Evolutionary conservation across 2,329 filamentous ascomycete genomes (phyloP).

Genomic region (Colletotrichum trifolii): DNA sequence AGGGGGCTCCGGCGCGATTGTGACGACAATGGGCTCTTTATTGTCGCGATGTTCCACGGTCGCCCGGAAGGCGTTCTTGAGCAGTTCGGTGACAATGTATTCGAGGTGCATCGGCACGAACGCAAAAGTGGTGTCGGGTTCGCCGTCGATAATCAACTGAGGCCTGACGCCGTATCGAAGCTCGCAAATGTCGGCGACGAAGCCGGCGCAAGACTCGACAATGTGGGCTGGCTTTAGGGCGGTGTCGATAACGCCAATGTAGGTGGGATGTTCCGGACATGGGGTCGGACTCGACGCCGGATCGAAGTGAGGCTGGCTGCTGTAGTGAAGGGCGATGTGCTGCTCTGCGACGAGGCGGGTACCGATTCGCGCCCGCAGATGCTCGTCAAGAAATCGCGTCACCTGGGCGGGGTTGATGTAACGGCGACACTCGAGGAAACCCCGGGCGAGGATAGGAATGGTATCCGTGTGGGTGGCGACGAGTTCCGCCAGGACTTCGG

Average conservation of each 20-base stretch:
- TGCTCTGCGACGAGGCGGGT: constrained; percentile 95
- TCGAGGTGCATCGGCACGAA: constrained; percentile 96
- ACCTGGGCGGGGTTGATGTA: constrained; percentile 88
- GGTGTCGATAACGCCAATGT: constrained; percentile 96
- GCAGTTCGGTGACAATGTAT: constrained; percentile 94
- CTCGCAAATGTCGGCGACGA: constrained; percentile 96
- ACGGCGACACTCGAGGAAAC: constrained; percentile 91
- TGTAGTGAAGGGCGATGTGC: constrained; percentile 89
- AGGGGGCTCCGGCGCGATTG: constrained; percentile 79
- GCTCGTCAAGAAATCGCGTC: constrained; percentile 92
- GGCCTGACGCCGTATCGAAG: constrained; percentile 93
- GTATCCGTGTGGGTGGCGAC: constrained; percentile 95
- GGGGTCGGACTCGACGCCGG: constrained; percentile 61
- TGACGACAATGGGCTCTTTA: constrained; percentile 87
- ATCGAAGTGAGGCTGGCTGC: constrained; percentile 76
- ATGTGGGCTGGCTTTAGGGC: constrained; percentile 83
- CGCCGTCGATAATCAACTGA: constrained; percentile 82
- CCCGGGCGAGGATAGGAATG: constrained; percentile 89
- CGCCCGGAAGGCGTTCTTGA: constrained; percentile 97
- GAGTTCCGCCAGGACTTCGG: constrained; percentile 92
- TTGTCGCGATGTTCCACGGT: constrained; percentile 87
- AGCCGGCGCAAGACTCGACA: constrained; percentile 85
- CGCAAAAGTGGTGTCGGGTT: constrained; percentile 88
- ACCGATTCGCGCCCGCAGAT: constrained; percentile 92
- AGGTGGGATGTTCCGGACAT: constrained; percentile 68